Conservation (phyloP, 176 grass and related monocot species). For the Paspalum vaginatum region DNA sequence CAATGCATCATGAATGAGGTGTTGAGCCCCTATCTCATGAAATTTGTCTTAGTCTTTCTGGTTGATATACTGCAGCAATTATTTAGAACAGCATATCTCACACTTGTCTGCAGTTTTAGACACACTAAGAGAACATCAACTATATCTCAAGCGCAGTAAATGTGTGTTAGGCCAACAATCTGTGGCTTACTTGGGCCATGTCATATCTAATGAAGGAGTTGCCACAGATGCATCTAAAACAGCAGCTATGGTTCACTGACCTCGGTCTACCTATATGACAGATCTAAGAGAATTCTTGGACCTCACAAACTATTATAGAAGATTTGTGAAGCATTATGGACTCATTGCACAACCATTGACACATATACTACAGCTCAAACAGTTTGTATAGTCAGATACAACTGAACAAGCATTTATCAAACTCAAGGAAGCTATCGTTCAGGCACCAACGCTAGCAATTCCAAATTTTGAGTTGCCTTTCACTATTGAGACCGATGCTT, state of each 20-base stretch:
- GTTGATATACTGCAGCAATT: neutral
- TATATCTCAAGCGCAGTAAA: neutral
- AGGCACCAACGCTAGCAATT: neutral
- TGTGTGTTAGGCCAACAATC: neutral
- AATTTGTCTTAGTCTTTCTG: neutral
- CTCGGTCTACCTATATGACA: neutral
- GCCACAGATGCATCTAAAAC: neutral
- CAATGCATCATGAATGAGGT: neutral
- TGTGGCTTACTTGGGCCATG: neutral
- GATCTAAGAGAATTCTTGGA: neutral
- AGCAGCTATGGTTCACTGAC: neutral
- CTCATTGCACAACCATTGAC: neutral
- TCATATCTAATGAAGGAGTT: neutral
- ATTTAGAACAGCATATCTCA: neutral
- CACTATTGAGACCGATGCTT: neutral
- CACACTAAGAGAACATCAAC: neutral
- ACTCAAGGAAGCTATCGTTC: too few species aligned
- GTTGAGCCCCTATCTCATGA: neutral
- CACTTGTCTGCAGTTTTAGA: neutral
- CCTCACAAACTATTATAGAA: neutral
- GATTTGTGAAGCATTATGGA: neutral
- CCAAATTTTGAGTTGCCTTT: neutral
- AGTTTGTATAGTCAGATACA: too few species aligned
- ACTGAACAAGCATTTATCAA: too few species aligned
- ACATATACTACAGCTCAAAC: neutral